Evolutionary conservation across 176 grass and related monocot species (phyloP).

Genomic region (Tillandsia leiboldiana): DNA sequence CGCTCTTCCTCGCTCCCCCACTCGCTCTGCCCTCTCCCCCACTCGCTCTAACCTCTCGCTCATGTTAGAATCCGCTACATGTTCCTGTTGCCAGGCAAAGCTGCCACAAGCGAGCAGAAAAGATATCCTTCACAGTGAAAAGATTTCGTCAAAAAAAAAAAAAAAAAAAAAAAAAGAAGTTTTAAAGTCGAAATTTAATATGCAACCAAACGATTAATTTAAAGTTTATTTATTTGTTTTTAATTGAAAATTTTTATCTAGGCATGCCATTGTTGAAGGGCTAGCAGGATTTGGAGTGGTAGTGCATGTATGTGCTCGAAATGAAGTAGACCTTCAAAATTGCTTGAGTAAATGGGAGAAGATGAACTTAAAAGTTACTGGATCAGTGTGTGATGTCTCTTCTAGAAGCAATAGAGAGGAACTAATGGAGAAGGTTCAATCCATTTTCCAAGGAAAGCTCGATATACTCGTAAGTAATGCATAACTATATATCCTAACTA

Average conservation of each 20-base stretch:
- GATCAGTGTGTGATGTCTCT: slow-evolving; percentile 42
- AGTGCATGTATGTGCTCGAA: slow-evolving; percentile 34
- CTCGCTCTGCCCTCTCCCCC: too few relatives aligned
- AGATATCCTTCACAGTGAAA: too few relatives aligned
- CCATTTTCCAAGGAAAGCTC: slow-evolving; percentile 27
- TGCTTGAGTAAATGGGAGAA: slow-evolving; percentile 25
- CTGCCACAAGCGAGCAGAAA: too few relatives aligned
- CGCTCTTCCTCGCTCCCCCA: too few relatives aligned
- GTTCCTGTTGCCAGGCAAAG: too few relatives aligned
- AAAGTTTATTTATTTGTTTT: too few relatives aligned
- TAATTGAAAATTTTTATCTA: not conserved
- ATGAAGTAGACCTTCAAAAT: slow-evolving; percentile 16
- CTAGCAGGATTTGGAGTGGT: slow-evolving; percentile 26
- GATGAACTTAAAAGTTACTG: slow-evolving; percentile 1
- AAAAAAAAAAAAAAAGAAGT: too few relatives aligned
- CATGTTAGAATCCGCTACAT: too few relatives aligned
- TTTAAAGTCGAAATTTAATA: too few relatives aligned
- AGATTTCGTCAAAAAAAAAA: too few relatives aligned
- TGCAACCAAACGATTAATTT: too few relatives aligned
- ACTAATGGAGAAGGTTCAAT: slow-evolving; percentile 14
- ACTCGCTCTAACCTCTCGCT: too few relatives aligned
- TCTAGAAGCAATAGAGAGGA: slow-evolving; percentile 11
- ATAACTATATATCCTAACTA: not conserved
- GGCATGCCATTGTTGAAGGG: slow-evolving; percentile 37
- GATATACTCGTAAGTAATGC: slow-evolving; percentile 21